Evolutionary conservation across 2,329 filamentous ascomycete genomes (phyloP), one percentile per base, ranked within the genome.

Genomic region (Dothistroma pini): DNA sequence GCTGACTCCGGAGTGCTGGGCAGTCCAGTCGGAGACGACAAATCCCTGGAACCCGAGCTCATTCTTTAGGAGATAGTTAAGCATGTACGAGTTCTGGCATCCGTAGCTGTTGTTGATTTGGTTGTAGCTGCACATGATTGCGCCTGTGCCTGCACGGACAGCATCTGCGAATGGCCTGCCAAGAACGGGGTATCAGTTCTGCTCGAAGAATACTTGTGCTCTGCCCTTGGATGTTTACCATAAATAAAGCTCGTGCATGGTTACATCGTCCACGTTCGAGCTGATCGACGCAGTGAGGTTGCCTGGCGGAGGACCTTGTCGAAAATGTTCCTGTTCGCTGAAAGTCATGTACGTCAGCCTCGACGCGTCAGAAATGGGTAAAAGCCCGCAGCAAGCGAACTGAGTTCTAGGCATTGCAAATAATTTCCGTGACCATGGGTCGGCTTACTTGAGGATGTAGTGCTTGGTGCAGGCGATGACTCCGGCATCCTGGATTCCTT

Each of bases 391-490:
- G 25, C 25, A 29, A 52, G 87, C 87, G 67, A 87, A 91, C 61
- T 91, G 89, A 76, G 93, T 88, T 54, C 92, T 84, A 72, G 89
- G 89, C 9, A 21, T 8, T 44, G 38, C 38, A 71, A 91, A 89
- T 51, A 78, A 83, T 59, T 19, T 14, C 38, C 12, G 19, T 25
- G 22, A 6, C 5, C 48, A 29, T 32, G 48, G 6, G 10, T 9
- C 9, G 14, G 89, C 83, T 69, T 51, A 51, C 48, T 44, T 44
- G 16, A n/a, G 14, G 8, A 44, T 44, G 16, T 81, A 89, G 73
- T 93, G 90, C 80, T 93, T 93, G 52, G 89, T 88, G 70, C 89
- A 92, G 63, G 92, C 91, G 76, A 96, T 89, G 57, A 93, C 85
- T 73, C 91, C 91, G 14, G 87, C 86, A 70, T 88, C 84, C 72